Evolutionary conservation across 2,329 filamentous ascomycete genomes (phyloP).

Genomic region (Rhytidhysteron rufulum): DNA sequence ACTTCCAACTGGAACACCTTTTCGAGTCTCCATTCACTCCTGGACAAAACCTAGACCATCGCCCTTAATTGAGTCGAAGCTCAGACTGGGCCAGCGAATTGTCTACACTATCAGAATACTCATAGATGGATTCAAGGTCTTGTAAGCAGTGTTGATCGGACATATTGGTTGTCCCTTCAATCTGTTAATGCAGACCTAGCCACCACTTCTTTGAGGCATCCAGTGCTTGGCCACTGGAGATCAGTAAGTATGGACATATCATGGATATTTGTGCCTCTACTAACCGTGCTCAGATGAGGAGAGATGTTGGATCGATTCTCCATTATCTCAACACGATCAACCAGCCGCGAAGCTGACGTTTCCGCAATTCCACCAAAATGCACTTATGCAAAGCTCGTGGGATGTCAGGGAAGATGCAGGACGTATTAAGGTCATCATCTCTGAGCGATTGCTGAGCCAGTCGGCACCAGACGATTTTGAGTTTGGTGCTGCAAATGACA

Average conservation of each 20-base stretch:
- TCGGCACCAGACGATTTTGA: constrained; percentile 16
- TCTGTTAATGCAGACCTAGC: background rate
- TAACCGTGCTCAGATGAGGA: constrained; percentile 28
- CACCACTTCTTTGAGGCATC: constrained; percentile 10
- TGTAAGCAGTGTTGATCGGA: constrained; percentile 17
- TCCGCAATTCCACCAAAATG: constrained; percentile 65
- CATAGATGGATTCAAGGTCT: constrained; percentile 25
- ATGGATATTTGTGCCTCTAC: constrained; percentile 24
- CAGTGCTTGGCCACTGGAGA: background rate
- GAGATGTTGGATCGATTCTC: constrained; percentile 15
- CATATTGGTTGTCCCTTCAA: background rate
- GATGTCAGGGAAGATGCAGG: constrained; percentile 67
- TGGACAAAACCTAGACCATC: constrained; percentile 26
- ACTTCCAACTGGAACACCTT: constrained; percentile 22
- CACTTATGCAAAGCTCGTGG: constrained; percentile 69
- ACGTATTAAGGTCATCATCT: constrained; percentile 71
- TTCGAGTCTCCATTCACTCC: constrained; percentile 33
- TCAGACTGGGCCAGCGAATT: constrained; percentile 20
- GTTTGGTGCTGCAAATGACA: constrained; percentile 66
- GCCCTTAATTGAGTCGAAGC: constrained; percentile 21
- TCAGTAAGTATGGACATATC: background rate
- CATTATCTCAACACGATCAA: constrained; percentile 54
- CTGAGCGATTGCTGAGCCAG: constrained; percentile 59
- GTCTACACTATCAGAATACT: constrained; percentile 26
- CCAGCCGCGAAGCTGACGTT: constrained; percentile 56